phyloP scores from a whole-genome alignment of 2,329 filamentous ascomycete species.

The Sodiomyces alkalinus region DNA sequence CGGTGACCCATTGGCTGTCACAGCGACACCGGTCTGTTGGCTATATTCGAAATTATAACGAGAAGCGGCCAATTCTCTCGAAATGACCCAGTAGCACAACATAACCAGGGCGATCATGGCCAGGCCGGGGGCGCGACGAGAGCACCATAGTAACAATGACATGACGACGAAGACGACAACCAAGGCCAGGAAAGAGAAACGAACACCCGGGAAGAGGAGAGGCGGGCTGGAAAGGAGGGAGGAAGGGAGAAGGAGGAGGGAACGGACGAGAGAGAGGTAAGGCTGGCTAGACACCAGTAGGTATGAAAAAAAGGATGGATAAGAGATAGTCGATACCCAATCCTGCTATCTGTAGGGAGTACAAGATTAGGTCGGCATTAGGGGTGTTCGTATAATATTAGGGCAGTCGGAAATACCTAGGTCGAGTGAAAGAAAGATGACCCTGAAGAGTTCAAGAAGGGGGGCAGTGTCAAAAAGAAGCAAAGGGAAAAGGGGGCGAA shows the following conservation, averaged over 20 bases:
- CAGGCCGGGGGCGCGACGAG: conserved; percentile 37
- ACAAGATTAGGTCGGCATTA: too few relatives aligned
- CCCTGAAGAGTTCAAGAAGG: too few relatives aligned
- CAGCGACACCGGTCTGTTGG: conserved; percentile 15
- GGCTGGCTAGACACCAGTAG: background rate
- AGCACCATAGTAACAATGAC: conserved; percentile 38
- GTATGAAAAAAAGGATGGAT: background rate
- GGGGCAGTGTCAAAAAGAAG: too few relatives aligned
- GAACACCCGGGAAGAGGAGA: background rate
- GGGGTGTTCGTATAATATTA: too few relatives aligned
- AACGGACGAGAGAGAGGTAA: background rate
- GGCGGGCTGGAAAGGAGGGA: background rate
- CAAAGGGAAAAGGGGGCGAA: too few relatives aligned
- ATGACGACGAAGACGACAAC: conserved; percentile 18
- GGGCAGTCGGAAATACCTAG: too few relatives aligned
- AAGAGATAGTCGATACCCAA: too few relatives aligned
- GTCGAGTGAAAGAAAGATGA: too few relatives aligned
- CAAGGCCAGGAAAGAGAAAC: background rate
- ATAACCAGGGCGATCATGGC: conserved; percentile 33
- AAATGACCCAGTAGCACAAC: conserved; percentile 41
- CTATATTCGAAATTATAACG: conserved; percentile 27
- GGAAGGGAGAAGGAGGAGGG: background rate
- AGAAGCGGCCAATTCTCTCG: conserved; percentile 28
- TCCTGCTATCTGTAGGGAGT: too few relatives aligned
- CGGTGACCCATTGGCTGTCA: too few relatives aligned